Percentiles rank a stretch among this genome's conserved stretches.
phyloP scores from a whole-genome alignment of 495 filamentous ascomycete species.

The Copromyces sp. region DNA sequence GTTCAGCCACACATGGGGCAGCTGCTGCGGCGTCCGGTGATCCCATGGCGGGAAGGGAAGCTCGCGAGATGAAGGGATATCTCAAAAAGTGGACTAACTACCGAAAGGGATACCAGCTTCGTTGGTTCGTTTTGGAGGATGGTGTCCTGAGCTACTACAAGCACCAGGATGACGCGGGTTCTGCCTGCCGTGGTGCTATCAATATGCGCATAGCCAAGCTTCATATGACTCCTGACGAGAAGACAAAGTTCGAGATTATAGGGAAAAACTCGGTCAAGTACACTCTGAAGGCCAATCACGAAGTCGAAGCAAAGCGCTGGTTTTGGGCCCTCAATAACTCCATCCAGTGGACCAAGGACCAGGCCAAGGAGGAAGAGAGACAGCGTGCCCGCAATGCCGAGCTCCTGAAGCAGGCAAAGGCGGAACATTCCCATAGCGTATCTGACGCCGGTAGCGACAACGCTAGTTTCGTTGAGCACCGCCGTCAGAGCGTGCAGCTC shows the following conservation, averaged over 20 bases:
- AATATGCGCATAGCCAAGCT: constrained; percentile 95
- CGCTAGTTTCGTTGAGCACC: constrained; percentile 33
- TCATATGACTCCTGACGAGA: constrained; percentile 92
- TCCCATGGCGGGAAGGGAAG: constrained; percentile 67
- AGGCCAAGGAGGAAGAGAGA: constrained; percentile 78
- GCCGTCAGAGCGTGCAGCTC: constrained; percentile 37
- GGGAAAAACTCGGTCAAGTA: constrained; percentile 99
- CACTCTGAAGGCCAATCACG: constrained; percentile 90
- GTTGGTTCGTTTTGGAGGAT: constrained; percentile 97
- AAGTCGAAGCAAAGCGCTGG: constrained; percentile 88
- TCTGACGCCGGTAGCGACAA: constrained; percentile 43
- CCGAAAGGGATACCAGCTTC: constrained; percentile 85
- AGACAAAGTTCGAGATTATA: constrained; percentile 92
- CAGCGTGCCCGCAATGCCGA: constrained; percentile 64
- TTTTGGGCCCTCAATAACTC: constrained; percentile 98
- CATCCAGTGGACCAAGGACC: constrained; percentile 96
- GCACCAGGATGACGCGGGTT: constrained; percentile 90
- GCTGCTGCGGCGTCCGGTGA: constrained; percentile 48
- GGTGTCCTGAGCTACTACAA: constrained; percentile 98
- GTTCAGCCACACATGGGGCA: constrained; percentile 51
- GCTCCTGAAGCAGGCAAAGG: constrained; percentile 57
- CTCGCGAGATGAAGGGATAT: constrained; percentile 95
- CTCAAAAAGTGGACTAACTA: constrained; percentile 99
- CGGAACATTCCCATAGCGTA: constrained; percentile 19
- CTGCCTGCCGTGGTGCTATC: constrained; percentile 91